A percentile compares a stretch with the other conserved stretches of the same genome.
These are phyloP conservation scores for Penicillium olsonii DNA, from an alignment of 2,329 filamentous ascomycete genomes.

Conservation along the genomic window DNA sequence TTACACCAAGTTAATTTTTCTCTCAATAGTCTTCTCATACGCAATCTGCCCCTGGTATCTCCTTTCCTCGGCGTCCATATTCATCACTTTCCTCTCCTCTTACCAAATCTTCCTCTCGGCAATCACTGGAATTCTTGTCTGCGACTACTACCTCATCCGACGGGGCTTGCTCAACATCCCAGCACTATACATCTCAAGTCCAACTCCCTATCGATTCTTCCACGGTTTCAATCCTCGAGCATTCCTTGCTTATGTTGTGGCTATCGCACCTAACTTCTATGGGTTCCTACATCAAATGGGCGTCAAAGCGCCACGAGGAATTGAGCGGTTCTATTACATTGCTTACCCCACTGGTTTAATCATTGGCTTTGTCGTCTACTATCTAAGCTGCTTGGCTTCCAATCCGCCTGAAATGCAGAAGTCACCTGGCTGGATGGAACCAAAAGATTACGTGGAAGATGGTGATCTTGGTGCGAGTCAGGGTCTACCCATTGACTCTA, in stretches of 20 bases:
- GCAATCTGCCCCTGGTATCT: slow-evolving; percentile 45
- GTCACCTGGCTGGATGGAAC: slow-evolving; percentile 36
- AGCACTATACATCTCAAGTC: slow-evolving; percentile 35
- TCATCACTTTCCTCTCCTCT: slow-evolving; percentile 44
- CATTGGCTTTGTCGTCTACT: slow-evolving; percentile 21
- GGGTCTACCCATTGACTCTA: background rate
- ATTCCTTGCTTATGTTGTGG: slow-evolving; percentile 37
- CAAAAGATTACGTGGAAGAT: slow-evolving; percentile 38
- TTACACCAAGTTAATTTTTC: background rate
- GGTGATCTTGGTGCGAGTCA: slow-evolving; percentile 6
- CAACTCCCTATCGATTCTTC: slow-evolving; percentile 35
- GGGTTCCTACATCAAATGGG: slow-evolving; percentile 47
- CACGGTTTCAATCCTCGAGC: slow-evolving; percentile 40
- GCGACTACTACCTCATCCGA: slow-evolving; percentile 46
- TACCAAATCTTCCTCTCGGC: slow-evolving; percentile 44
- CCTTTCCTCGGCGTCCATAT: slow-evolving; percentile 36
- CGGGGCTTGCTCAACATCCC: slow-evolving; percentile 39
- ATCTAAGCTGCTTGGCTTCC: slow-evolving; percentile 6
- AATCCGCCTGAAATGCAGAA: slow-evolving; percentile 9
- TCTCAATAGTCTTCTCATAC: slow-evolving; percentile 28
- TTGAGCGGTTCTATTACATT: slow-evolving; percentile 55
- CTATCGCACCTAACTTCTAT: slow-evolving; percentile 45
- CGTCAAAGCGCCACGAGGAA: slow-evolving; percentile 33
- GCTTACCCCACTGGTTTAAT: slow-evolving; percentile 56
- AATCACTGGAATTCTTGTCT: slow-evolving; percentile 46